A percentile compares a stretch with the other conserved stretches of the same genome.
Evolutionary conservation across 257 asterid genomes (phyloP).

Genomic region (Apocynum venetum): DNA sequence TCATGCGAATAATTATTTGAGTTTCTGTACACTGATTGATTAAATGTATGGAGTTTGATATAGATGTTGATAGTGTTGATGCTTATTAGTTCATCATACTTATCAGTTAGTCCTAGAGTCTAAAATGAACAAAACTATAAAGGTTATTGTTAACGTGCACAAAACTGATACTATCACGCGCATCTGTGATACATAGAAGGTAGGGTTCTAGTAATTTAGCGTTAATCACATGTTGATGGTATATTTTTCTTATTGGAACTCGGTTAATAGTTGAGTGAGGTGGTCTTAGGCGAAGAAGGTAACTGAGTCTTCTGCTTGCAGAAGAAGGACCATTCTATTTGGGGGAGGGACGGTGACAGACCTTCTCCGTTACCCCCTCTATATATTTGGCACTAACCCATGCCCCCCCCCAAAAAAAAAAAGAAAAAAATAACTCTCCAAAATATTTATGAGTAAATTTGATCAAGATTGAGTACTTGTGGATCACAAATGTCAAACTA

Average conservation of each 20-base stretch:
- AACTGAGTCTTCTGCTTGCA: background rate
- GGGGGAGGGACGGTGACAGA: background rate
- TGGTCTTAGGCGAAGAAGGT: background rate
- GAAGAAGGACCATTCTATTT: background rate
- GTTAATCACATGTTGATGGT: background rate
- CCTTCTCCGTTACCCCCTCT: background rate
- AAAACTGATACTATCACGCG: background rate
- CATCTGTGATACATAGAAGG: background rate
- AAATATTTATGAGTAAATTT: background rate
- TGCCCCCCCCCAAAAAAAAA: too few relatives aligned
- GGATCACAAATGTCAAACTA: background rate
- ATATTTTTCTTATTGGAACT: background rate
- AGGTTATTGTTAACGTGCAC: background rate
- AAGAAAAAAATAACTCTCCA: background rate
- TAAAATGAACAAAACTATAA: background rate
- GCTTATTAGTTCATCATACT: background rate
- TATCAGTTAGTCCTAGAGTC: background rate
- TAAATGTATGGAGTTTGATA: background rate
- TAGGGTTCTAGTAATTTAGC: background rate
- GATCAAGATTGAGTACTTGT: background rate
- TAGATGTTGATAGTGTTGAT: background rate
- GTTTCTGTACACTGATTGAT: background rate
- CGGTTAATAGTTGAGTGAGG: background rate
- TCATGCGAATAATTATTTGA: background rate
- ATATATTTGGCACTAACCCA: background rate